These are phyloP conservation scores for Crassisporium funariophilum DNA, from an alignment of 768 basidiomycete species.

Conservation along the genomic window DNA sequence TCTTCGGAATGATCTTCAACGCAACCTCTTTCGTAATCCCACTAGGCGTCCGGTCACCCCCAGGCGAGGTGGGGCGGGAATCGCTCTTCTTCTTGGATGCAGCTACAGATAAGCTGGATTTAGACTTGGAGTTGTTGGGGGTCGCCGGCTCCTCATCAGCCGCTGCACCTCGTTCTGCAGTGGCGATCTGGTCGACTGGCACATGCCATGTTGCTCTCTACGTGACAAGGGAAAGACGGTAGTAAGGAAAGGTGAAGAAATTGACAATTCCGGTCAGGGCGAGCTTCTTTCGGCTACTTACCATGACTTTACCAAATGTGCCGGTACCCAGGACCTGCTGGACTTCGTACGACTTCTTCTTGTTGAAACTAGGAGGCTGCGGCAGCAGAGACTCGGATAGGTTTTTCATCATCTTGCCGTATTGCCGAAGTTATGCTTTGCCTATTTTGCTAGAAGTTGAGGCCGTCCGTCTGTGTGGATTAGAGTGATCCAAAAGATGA, in stretches of 20 bases:
- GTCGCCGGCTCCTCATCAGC: conserved; percentile 30
- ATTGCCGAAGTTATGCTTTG: no score
- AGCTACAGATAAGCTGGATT: conserved; percentile 13
- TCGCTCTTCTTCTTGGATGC: conserved; percentile 18
- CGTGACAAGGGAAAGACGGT: conserved; percentile 2
- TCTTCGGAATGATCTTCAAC: conserved; percentile 91
- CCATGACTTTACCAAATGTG: conserved; percentile 89
- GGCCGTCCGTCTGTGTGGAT: no score
- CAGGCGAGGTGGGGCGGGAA: conserved; percentile 26
- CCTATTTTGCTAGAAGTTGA: no score
- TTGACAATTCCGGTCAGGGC: neutral
- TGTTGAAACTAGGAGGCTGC: conserved; percentile 79
- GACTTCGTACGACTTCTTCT: conserved; percentile 80
- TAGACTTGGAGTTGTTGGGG: conserved; percentile 11
- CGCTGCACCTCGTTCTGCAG: conserved; percentile 62
- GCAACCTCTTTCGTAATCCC: conserved; percentile 72
- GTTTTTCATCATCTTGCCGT: conserved; percentile 37
- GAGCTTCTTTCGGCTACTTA: conserved; percentile 30
- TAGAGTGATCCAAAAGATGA: no score
- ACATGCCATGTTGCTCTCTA: conserved; percentile 81
- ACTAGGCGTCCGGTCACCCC: conserved; percentile 26
- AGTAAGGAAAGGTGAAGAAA: conserved; percentile 7
- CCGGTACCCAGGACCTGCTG: conserved; percentile 76
- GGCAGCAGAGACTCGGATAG: conserved; percentile 63
- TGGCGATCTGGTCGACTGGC: conserved; percentile 55